Base-by-base conservation (phyloP, 2,329 filamentous ascomycete species). In the Claviceps paspali region DNA sequence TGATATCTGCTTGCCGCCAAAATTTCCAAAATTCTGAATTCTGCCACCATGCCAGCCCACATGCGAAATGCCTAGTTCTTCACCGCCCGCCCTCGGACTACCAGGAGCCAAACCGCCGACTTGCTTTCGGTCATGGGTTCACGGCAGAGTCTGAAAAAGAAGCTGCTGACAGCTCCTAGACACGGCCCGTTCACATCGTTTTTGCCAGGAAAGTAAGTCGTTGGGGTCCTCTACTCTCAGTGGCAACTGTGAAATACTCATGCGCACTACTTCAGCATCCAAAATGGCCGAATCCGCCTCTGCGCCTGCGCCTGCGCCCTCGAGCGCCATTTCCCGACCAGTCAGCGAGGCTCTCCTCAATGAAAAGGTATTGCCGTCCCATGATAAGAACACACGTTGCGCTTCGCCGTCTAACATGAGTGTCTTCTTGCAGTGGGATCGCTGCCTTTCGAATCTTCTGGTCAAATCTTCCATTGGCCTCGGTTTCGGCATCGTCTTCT, bases 311-410 rank as follows among this genome's bases (percentile, higher is more conserved):
- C 51, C 52, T 56, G 62, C 73, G 53, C 62, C 70, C 47, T 70
- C 76, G 51, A 69, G 72, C 60, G 70, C 75, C 46, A 71, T 82
- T 57, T 72, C 80, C 61, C 76, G 84, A 63, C 88, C 91, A 46
- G 82, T 95, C 65, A 96, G 88, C 71, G 91, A 98, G 71, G 84
- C 88, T 56, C 77, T 98, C 54, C 76, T 98, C 57, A 96, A 96
- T 65, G 91, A 98, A 68, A 98, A 98, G 86, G 91, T 95, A 77
- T 15, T 29, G 45, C 38, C 37, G 30, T 21, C 28, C 31, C 33
- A 33, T 19, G 19, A 10, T 24, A 28, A 35, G 29, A 34, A 26
- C 29, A n/a, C 9, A n/a, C 3, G 15, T 8, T 15, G 18, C 31
- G 7, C 7, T 17, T 35, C 14, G 19, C 49, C 47, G 43, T 58